Percentiles rank a stretch among this genome's conserved stretches.
These are phyloP conservation scores for Leccinellum luteum DNA, from an alignment of 768 basidiomycete species.

Conservation along the genomic window DNA sequence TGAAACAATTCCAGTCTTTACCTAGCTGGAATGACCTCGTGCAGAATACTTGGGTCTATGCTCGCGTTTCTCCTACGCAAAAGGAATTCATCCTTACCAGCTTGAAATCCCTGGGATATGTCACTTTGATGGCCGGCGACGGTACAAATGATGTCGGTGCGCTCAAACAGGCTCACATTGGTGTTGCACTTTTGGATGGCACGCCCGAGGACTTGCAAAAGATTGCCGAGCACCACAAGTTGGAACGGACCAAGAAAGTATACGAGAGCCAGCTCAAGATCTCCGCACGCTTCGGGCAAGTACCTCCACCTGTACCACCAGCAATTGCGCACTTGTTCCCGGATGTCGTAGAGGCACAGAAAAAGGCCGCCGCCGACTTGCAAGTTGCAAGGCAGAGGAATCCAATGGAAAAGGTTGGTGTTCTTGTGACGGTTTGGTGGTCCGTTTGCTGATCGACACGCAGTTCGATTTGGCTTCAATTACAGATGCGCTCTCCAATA, in stretches of 20 bases:
- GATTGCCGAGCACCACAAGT: conserved; percentile 88
- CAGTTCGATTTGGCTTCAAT: conserved; percentile 79
- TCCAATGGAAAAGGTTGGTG: conserved; percentile 83
- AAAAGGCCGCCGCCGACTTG: conserved; percentile 68
- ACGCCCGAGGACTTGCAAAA: conserved; percentile 88
- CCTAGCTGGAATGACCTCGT: conserved; percentile 80
- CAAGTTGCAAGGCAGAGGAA: conserved; percentile 71
- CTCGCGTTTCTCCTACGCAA: conserved; percentile 92
- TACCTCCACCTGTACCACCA: conserved; percentile 90
- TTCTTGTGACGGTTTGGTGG: not conserved
- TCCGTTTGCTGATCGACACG: conserved; percentile 13
- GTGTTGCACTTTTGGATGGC: conserved; percentile 89
- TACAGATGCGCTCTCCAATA: conserved; percentile 82
- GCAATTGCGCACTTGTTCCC: conserved; percentile 87
- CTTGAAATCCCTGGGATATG: conserved; percentile 84
- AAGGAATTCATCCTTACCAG: conserved; percentile 95
- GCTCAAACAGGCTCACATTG: conserved; percentile 96
- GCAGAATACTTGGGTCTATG: conserved; percentile 97
- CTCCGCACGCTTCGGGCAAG: conserved; percentile 85
- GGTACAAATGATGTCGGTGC: conserved; percentile 99
- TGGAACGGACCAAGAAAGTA: conserved; percentile 92
- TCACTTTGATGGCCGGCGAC: conserved; percentile 97
- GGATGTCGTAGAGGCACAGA: conserved; percentile 86
- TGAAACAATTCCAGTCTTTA: conserved; percentile 78
- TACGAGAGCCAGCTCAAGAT: conserved; percentile 95